These are phyloP conservation scores for Sarcocystis neurona DNA, from an alignment of 169 alveolate genomes.

Conservation along the genomic window DNA sequence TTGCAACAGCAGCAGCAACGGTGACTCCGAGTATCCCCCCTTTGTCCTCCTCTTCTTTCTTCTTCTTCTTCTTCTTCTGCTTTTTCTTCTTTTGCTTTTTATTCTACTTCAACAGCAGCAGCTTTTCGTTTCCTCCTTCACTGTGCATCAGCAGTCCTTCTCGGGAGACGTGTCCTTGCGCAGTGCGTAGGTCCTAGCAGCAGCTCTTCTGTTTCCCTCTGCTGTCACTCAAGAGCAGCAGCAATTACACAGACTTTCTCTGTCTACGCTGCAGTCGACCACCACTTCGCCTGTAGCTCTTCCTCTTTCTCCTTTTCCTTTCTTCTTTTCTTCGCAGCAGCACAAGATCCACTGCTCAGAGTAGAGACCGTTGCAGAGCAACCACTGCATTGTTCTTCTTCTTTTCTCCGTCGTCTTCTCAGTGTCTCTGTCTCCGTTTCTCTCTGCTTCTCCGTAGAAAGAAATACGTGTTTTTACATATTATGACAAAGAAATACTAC, in stretches of 20 bases:
- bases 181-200: background rate
- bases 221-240: too few species aligned
- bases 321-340: background rate
- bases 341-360: background rate
- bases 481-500: too few species aligned
- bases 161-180: background rate
- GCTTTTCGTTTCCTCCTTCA: background rate
- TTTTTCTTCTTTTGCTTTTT: background rate
- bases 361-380: background rate
- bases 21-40: background rate
- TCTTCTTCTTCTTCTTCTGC: background rate
- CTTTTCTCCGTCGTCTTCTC: background rate
- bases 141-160: background rate
- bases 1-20: too few species aligned
- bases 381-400: background rate
- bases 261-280: too few species aligned
- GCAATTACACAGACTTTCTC: too few species aligned
- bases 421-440: background rate
- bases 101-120: background rate
- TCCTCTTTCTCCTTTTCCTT: background rate
- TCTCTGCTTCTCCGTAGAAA: background rate
- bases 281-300: background rate
- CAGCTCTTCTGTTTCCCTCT: background rate
- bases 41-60: background rate
- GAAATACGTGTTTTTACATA: too few species aligned